A percentile compares a stretch with the other conserved stretches of the same genome.
phyloP scores from a whole-genome alignment of 208 protist species.

The Porcisia hertigi region DNA sequence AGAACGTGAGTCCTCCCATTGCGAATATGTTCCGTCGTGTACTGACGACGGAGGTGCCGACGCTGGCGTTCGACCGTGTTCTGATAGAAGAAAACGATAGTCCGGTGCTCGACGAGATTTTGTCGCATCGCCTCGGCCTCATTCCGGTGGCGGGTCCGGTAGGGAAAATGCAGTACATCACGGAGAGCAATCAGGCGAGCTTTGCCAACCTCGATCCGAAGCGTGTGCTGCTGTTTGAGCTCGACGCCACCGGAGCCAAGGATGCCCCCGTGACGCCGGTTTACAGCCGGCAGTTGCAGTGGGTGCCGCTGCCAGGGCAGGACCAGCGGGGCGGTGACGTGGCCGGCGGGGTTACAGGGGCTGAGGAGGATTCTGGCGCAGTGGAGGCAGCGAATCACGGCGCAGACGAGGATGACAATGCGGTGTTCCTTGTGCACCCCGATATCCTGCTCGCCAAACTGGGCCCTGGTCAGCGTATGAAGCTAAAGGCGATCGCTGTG shows the following conservation, averaged over 20 bases:
- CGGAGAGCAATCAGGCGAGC: constrained; percentile 40
- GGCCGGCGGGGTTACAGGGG: constrained; percentile 5
- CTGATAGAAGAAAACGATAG: constrained; percentile 98
- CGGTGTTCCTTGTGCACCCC: constrained; percentile 93
- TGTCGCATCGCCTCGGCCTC: constrained; percentile 97
- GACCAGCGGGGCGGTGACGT: constrained; percentile 31
- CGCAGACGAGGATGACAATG: constrained; percentile 47
- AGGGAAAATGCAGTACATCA: constrained; percentile 87
- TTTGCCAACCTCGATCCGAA: constrained; percentile 74
- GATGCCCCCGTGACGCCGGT: constrained; percentile 79
- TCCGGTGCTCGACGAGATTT: constrained; percentile 97
- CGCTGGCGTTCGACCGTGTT: constrained; percentile 98
- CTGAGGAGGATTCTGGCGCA: constrained; percentile 1
- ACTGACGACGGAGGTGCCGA: constrained; percentile 97
- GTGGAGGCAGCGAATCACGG: constrained; percentile 1
- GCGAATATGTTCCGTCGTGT: constrained; percentile 98
- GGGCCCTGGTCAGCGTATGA: constrained; percentile 94
- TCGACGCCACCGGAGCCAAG: constrained; percentile 64
- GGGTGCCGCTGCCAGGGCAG: constrained; percentile 92
- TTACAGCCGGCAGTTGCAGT: constrained; percentile 91
- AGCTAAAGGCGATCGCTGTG: constrained; percentile 92
- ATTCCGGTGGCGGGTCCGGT: constrained; percentile 97
- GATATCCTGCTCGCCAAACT: constrained; percentile 98
- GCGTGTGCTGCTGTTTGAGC: constrained; percentile 83
- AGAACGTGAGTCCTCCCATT: constrained; percentile 83